These are phyloP conservation scores for Aureobasidium sp. DNA, from an alignment of 2,329 filamentous ascomycete species.

Conservation along the genomic window DNA sequence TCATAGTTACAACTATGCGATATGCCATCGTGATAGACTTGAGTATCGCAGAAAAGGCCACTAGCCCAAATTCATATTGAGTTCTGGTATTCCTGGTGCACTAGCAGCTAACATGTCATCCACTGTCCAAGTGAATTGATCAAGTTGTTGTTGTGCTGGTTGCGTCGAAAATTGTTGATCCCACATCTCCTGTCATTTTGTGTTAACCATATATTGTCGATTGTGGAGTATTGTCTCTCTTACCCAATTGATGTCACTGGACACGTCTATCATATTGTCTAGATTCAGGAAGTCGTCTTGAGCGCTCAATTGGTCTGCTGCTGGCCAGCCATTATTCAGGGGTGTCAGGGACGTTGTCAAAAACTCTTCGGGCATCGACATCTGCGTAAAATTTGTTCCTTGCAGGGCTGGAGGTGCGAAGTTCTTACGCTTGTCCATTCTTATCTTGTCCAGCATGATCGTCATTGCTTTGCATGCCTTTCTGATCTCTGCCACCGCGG, in stretches of 20 bases:
- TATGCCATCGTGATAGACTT: neutral
- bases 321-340: neutral
- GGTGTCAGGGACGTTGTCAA: neutral
- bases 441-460: conserved; percentile 28
- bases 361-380: neutral
- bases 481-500: conserved; percentile 26
- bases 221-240: neutral
- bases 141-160: neutral
- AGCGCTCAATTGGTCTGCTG: neutral
- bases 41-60: neutral
- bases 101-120: neutral
- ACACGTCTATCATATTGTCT: conserved; percentile 26
- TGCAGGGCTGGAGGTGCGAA: neutral
- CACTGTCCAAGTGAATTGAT: conserved; percentile 4
- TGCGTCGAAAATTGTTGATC: neutral
- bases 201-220: neutral
- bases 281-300: conserved; percentile 24
- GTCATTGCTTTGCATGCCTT: conserved; percentile 27
- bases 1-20: neutral
- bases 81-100: neutral
- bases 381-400: neutral
- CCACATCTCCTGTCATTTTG: neutral
- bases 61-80: neutral
- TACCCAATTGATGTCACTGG: conserved; percentile 27
- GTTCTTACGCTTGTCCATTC: conserved; percentile 13